Conservation (phyloP, 1,139 yeast species). For the Suhomyces chickasaworum region DNA sequence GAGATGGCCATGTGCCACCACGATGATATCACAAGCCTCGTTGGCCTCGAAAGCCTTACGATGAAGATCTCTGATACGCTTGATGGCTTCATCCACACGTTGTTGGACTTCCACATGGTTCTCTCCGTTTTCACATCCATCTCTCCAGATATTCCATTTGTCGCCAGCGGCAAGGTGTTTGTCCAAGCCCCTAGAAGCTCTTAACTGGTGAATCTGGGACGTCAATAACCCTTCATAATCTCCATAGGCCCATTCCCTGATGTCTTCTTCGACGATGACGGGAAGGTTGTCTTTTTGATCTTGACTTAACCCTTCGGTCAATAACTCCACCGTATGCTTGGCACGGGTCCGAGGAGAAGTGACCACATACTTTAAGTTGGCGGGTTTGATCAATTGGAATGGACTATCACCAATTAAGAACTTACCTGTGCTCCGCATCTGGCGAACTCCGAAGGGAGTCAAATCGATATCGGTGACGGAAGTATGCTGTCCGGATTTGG, state of each 20-base stretch:
- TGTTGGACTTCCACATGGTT: slow-evolving; percentile 59
- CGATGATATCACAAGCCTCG: slow-evolving; percentile 68
- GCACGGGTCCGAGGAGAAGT: slow-evolving; percentile 86
- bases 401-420: slow-evolving; percentile 59
- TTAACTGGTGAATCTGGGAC: slow-evolving; percentile 59
- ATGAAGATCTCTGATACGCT: slow-evolving; percentile 64
- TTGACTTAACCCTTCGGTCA: slow-evolving; percentile 53
- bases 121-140: slow-evolving; percentile 94
- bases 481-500: slow-evolving; percentile 88
- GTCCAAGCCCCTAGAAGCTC: slow-evolving; percentile 65
- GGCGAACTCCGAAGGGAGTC: slow-evolving; percentile 74
- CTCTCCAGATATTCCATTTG: slow-evolving; percentile 85
- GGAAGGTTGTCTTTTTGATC: slow-evolving; percentile 46
- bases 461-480: slow-evolving; percentile 79
- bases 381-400: slow-evolving; percentile 63
- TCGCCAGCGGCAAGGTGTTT: slow-evolving; percentile 26
- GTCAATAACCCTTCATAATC: slow-evolving; percentile 87
- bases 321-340: slow-evolving; percentile 63
- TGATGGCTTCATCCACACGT: slow-evolving; percentile 71
- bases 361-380: slow-evolving; percentile 60
- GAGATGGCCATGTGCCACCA: slow-evolving; percentile 93
- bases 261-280: slow-evolving; percentile 60
- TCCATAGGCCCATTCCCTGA: slow-evolving; percentile 96
- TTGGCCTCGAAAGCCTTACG: slow-evolving; percentile 54
- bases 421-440: slow-evolving; percentile 74